Evolutionary conservation across 2,329 filamentous ascomycete genomes (phyloP).

Genomic region (Penicillium polonicum): DNA sequence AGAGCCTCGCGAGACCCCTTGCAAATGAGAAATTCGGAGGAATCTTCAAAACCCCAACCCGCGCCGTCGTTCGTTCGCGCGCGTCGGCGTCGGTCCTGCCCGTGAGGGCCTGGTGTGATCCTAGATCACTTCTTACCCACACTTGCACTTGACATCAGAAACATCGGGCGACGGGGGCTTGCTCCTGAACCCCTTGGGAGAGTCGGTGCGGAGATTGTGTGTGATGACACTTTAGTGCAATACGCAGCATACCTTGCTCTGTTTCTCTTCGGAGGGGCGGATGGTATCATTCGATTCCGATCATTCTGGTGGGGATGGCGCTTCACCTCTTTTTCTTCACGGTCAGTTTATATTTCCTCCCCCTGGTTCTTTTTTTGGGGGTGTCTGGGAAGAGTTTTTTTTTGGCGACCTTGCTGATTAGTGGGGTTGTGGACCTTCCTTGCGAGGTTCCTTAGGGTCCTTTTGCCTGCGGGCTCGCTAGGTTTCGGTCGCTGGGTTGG

Average conservation of each 20-base stretch:
- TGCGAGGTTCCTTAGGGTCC: conserved; percentile 11
- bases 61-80: conserved; percentile 35
- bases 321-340: conserved; percentile 55
- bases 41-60: conserved; percentile 71
- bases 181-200: conserved; percentile 67
- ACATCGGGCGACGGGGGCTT: conserved; percentile 64
- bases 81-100: conserved; percentile 57
- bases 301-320: conserved; percentile 82
- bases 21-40: conserved; percentile 99
- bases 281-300: conserved; percentile 83
- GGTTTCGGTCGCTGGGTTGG: conserved; percentile 21
- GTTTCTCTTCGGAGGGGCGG: conserved; percentile 35
- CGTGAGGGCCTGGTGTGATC: conserved; percentile 82
- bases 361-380: conserved; percentile 6
- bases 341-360: conserved; percentile 45
- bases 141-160: conserved; percentile 91
- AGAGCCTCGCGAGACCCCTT: conserved; percentile 28
- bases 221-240: conserved; percentile 88
- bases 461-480: conserved; percentile 4
- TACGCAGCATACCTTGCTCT: conserved; percentile 72
- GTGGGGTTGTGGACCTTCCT: conserved; percentile 25
- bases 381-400: conserved; percentile 25
- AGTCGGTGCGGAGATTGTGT: conserved; percentile 94
- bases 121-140: conserved; percentile 46
- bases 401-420: conserved; percentile 39